Evolutionary conservation across 2,329 filamentous ascomycete genomes (phyloP).

Genomic region (Ophidiomyces ophidiicola): DNA sequence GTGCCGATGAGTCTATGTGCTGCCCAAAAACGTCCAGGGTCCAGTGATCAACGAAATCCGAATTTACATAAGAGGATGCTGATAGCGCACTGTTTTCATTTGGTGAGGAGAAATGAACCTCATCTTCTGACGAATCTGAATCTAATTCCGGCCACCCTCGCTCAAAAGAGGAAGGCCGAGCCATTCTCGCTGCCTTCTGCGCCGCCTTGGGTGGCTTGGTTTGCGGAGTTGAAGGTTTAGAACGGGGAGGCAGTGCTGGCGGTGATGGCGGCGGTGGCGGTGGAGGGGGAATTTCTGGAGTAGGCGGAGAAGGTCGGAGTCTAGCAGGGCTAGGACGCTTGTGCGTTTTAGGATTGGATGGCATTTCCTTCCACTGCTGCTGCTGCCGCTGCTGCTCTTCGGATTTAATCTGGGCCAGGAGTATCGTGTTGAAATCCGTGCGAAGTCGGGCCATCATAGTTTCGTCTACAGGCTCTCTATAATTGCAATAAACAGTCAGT

Average conservation of each 20-base stretch:
- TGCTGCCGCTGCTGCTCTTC: conserved; percentile 6
- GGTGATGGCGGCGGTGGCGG: conserved; percentile 6
- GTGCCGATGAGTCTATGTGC: no score
- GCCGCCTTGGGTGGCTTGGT: background rate
- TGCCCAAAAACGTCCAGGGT: no score
- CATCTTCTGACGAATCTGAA: no score
- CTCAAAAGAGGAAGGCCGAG: background rate
- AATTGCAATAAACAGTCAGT: background rate
- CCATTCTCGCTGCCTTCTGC: background rate
- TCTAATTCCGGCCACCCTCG: background rate
- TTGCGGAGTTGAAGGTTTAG: conserved; percentile 4
- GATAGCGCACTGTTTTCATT: no score
- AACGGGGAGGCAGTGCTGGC: conserved; percentile 24
- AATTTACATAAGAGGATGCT: no score
- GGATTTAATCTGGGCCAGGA: conserved; percentile 1
- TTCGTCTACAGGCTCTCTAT: conserved; percentile 14
- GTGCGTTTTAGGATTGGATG: background rate
- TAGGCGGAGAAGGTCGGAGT: background rate
- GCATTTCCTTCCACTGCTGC: conserved; percentile 7
- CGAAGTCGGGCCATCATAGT: conserved; percentile 17
- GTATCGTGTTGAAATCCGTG: conserved; percentile 7
- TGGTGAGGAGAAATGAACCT: no score
- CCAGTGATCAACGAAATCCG: no score
- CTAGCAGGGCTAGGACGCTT: background rate
- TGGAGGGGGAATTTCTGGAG: background rate